Conservation (phyloP, 139 green algal species). For the Micractinium conductrix region DNA sequence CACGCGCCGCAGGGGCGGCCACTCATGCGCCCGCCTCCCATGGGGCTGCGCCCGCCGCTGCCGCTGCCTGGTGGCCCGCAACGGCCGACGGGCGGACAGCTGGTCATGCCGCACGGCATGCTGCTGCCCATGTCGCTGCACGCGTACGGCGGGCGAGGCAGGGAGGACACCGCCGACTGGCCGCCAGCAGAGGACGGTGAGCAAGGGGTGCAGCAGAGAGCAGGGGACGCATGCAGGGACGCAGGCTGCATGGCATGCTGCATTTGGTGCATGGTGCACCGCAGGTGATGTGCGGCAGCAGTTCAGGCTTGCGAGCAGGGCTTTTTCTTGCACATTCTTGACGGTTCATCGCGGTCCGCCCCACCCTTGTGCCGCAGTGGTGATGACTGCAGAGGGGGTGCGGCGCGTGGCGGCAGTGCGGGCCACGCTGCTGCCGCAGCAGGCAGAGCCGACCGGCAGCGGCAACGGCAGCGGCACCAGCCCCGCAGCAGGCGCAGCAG, state of each 20-base stretch:
- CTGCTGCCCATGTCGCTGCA: neutral
- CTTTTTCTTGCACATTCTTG: neutral
- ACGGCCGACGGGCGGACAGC: too few species aligned
- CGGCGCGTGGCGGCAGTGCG: neutral
- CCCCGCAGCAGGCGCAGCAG: neutral
- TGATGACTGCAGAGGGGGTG: slow-evolving; percentile 15
- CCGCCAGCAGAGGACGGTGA: neutral
- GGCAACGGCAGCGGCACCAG: slow-evolving; percentile 7
- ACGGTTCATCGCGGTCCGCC: too few species aligned
- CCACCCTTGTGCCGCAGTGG: neutral
- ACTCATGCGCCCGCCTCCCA: neutral
- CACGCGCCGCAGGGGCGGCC: neutral
- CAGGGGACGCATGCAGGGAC: neutral
- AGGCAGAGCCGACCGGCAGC: neutral
- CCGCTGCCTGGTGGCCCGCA: too few species aligned
- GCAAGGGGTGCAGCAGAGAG: neutral
- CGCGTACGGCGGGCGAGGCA: too few species aligned
- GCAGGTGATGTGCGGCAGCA: too few species aligned
- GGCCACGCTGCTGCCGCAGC: neutral
- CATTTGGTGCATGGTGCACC: neutral
- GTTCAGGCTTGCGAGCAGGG: neutral
- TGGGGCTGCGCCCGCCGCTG: neutral
- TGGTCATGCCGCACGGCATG: neutral
- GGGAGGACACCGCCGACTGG: neutral
- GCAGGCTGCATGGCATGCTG: neutral